Evolutionary conservation across 768 basidiomycete species (phyloP).

Genomic region (Inosperma sp.): DNA sequence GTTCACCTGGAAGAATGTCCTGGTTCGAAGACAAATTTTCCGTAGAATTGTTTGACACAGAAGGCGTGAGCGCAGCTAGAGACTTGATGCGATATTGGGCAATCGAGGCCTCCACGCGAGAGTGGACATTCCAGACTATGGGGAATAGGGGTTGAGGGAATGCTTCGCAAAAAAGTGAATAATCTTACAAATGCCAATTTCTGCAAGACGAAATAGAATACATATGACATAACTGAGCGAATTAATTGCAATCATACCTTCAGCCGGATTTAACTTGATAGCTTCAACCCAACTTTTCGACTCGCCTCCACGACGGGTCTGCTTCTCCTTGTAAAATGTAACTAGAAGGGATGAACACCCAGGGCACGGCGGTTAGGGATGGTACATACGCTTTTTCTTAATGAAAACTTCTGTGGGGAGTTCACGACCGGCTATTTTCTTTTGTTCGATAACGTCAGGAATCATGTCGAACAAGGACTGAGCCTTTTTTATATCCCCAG

Average conservation of each 20-base stretch:
- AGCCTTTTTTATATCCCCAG: constrained; percentile 53
- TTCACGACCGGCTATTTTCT: constrained; percentile 61
- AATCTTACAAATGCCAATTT: constrained; percentile 63
- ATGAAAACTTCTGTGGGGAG: constrained; percentile 75
- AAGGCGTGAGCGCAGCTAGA: background rate
- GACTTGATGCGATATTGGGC: constrained; percentile 6
- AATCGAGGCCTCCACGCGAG: constrained; percentile 33
- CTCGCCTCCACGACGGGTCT: constrained; percentile 48
- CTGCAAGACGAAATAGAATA: constrained; percentile 30
- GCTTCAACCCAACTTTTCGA: constrained; percentile 46
- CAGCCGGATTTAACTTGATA: constrained; percentile 64
- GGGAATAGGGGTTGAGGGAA: constrained; percentile 2
- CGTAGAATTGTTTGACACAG: background rate
- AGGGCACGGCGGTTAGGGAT: background rate
- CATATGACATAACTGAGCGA: background rate
- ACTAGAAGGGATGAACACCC: constrained; percentile 38
- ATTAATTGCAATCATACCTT: constrained; percentile 44
- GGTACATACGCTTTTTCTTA: constrained; percentile 61
- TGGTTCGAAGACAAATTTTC: background rate
- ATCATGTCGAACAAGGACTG: constrained; percentile 58
- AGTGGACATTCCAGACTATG: constrained; percentile 75
- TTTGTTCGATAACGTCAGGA: constrained; percentile 54
- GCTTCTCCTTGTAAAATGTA: constrained; percentile 70
- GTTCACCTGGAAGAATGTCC: constrained; percentile 7
- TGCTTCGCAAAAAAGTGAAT: background rate